Evolutionary conservation across 2,329 filamentous ascomycete species (phyloP).

Genomic region (Cercospora janseana): DNA sequence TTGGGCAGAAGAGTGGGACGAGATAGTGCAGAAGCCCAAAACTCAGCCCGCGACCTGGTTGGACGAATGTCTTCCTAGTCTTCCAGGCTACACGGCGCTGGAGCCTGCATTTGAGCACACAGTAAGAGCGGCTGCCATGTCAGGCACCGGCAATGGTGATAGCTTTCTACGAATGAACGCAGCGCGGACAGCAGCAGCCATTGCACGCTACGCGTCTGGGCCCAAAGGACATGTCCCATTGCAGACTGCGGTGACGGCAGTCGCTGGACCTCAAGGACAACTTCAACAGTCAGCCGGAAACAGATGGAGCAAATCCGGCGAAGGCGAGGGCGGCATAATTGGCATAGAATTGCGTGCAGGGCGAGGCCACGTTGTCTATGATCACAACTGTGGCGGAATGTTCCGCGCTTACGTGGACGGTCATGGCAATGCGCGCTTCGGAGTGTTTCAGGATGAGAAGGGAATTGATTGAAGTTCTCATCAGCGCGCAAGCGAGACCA

Average conservation of each 20-base stretch:
- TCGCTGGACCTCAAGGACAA: conserved; percentile 70
- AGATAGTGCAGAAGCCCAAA: not conserved
- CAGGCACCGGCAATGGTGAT: conserved; percentile 70
- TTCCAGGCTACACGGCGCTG: conserved; percentile 25
- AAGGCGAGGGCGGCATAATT: conserved; percentile 83
- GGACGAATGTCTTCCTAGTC: conserved; percentile 28
- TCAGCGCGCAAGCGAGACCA: not conserved
- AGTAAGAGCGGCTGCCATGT: conserved; percentile 35
- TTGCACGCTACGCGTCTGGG: conserved; percentile 60
- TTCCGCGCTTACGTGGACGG: conserved; percentile 75
- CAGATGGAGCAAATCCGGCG: conserved; percentile 69
- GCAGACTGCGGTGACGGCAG: conserved; percentile 58
- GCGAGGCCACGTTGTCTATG: conserved; percentile 62
- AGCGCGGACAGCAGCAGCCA: conserved; percentile 68
- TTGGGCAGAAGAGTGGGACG: conserved; percentile 82
- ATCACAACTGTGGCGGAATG: conserved; percentile 86
- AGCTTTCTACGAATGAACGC: conserved; percentile 75
- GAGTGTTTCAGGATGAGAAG: conserved; percentile 23
- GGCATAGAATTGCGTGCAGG: conserved; percentile 63
- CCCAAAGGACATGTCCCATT: conserved; percentile 42
- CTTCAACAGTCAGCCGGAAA: conserved; percentile 71
- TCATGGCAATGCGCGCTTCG: conserved; percentile 51
- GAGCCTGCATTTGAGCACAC: not conserved
- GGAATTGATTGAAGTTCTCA: not conserved
- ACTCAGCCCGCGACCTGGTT: conserved; percentile 8